These are phyloP conservation scores for Naematelia aurantialba DNA, from an alignment of 768 basidiomycete species.

Conservation along the genomic window DNA sequence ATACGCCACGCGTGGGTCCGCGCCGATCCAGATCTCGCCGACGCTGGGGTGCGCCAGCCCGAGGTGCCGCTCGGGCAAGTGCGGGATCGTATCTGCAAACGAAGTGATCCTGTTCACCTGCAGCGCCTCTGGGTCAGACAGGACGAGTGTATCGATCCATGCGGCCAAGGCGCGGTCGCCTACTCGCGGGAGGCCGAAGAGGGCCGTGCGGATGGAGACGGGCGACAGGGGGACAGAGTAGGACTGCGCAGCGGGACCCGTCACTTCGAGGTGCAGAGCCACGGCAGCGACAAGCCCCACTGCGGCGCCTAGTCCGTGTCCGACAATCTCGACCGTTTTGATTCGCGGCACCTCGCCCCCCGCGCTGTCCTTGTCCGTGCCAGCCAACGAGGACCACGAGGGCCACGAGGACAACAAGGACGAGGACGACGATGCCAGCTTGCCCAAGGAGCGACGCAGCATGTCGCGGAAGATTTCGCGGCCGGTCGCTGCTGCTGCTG, in stretches of 20 bases:
- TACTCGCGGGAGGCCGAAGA: conserved; percentile 39
- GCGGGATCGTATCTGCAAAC: conserved; percentile 38
- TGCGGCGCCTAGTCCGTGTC: conserved; percentile 39
- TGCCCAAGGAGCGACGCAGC: background rate
- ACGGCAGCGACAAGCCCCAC: conserved; percentile 33
- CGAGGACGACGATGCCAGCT: background rate
- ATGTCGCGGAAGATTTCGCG: conserved; percentile 9
- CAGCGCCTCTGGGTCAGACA: background rate
- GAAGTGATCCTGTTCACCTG: conserved; percentile 34
- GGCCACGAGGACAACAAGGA: background rate
- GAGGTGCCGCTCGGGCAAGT: conserved; percentile 36
- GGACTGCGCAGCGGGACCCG: conserved; percentile 11
- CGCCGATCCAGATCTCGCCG: conserved; percentile 41
- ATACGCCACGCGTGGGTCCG: conserved; percentile 33
- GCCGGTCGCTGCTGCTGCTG: conserved; percentile 3
- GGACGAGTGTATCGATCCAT: conserved; percentile 27
- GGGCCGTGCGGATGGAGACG: conserved; percentile 25
- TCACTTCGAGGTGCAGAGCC: conserved; percentile 27
- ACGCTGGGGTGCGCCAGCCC: conserved; percentile 31
- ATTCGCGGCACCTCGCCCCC: conserved; percentile 19
- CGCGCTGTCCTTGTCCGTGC: no score
- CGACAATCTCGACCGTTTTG: conserved; percentile 35
- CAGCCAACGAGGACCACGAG: background rate
- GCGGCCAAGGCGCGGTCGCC: conserved; percentile 31
- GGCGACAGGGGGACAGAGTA: conserved; percentile 12